Conservation (phyloP, 148 eudicot genomes). For the Persicaria tinctoria region DNA sequence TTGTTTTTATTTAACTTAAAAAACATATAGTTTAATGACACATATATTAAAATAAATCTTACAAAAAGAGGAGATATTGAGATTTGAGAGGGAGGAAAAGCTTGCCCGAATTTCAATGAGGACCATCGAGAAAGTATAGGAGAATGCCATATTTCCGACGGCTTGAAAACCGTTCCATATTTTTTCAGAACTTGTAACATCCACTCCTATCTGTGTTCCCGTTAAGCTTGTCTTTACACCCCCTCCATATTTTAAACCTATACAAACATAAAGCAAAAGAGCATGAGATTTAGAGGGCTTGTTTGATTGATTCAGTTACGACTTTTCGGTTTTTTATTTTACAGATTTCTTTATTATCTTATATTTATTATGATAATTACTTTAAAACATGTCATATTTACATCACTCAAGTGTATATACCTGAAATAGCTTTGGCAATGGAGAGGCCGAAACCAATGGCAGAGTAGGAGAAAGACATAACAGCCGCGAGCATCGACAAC, state of each 20-base stretch:
- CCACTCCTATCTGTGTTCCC: conserved; percentile 1
- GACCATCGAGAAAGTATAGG: conserved; percentile 22
- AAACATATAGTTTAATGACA: not conserved
- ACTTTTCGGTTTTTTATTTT: too few species aligned
- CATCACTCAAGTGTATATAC: too few species aligned
- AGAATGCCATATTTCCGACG: conserved; percentile 26
- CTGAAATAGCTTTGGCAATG: conserved; percentile 2
- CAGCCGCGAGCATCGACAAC: conserved; percentile 23
- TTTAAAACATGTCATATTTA: not conserved
- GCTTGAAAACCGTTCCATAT: conserved; percentile 15
- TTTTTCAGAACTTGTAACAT: not conserved
- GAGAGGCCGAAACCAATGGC: conserved; percentile 23
- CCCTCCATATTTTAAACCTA: not conserved
- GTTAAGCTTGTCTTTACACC: not conserved
- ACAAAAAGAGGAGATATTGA: not conserved
- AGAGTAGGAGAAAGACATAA: conserved; percentile 27
- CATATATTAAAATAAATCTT: not conserved
- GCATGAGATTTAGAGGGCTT: not conserved
- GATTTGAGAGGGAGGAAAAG: not conserved
- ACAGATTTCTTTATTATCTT: not conserved
- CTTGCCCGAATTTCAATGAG: conserved; percentile 24
- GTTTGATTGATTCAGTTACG: too few species aligned
- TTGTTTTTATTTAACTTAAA: not conserved
- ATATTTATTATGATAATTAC: not conserved
- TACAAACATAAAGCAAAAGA: not conserved